Percentiles rank a stretch among this genome's conserved stretches.
phyloP scores from a whole-genome alignment of 768 basidiomycete species.

The Piloderma croceum region DNA sequence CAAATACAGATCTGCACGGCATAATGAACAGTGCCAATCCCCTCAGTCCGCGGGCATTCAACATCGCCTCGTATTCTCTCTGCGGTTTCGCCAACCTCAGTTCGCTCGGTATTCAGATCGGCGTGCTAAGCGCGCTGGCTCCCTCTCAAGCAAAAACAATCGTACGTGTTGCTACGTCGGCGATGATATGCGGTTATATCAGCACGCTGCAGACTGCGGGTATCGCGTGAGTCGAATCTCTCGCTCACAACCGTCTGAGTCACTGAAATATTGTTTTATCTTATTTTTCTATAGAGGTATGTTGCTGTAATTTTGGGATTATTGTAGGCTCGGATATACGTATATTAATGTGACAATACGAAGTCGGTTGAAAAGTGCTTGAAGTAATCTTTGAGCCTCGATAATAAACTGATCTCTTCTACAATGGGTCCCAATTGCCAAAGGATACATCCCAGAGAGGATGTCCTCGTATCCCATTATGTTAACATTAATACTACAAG shows the following conservation, averaged over 20 bases:
- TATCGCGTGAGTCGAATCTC: constrained; percentile 43
- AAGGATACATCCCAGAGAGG: too few relatives aligned
- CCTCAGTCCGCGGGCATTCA: constrained; percentile 68
- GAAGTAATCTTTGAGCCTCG: too few relatives aligned
- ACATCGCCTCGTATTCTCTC: constrained; percentile 80
- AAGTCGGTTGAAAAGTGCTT: too few relatives aligned
- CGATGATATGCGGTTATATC: constrained; percentile 67
- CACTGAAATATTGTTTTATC: not conserved
- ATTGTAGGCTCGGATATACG: too few relatives aligned
- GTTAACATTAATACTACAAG: too few relatives aligned
- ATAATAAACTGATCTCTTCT: too few relatives aligned
- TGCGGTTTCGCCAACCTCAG: constrained; percentile 90
- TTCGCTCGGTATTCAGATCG: constrained; percentile 82
- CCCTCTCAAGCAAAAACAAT: constrained; percentile 68
- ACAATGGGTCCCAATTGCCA: too few relatives aligned
- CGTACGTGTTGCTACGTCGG: constrained; percentile 59
- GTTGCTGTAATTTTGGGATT: not conserved
- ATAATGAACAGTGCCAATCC: constrained; percentile 47
- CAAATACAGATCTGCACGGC: constrained; percentile 33
- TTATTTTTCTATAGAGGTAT: not conserved
- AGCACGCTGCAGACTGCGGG: constrained; percentile 56
- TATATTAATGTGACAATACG: too few relatives aligned
- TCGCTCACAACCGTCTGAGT: not conserved
- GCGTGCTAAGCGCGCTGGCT: constrained; percentile 65
- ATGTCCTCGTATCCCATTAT: too few relatives aligned